Percentiles rank a stretch among this genome's conserved stretches.
Evolutionary conservation across 495 filamentous ascomycete genomes (phyloP).

Genomic region (Durotheca rogersii): DNA sequence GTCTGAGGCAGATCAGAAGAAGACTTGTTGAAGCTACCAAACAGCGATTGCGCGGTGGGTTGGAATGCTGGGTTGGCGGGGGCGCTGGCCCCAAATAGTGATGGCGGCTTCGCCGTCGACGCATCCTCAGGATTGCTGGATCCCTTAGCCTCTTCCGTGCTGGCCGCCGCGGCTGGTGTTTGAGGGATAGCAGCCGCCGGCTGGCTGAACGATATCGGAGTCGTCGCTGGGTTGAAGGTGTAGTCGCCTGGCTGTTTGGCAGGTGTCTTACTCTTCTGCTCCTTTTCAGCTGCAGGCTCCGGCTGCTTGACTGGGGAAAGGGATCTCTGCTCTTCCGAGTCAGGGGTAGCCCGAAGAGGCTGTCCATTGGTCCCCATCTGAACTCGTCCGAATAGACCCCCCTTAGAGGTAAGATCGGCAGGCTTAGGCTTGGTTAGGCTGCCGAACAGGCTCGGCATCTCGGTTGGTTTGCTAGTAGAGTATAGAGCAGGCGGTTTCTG

Average conservation of each 20-base stretch:
- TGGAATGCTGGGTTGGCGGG: slow-evolving; percentile 14
- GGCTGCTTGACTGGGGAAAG: slow-evolving; percentile 4
- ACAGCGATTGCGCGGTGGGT: slow-evolving; percentile 12
- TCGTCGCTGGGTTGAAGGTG: slow-evolving; percentile 35
- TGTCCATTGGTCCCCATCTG: slow-evolving; percentile 38
- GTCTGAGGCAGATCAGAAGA: slow-evolving; percentile 6
- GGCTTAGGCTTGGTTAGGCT: slow-evolving; percentile 51
- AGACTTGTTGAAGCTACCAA: slow-evolving; percentile 10
- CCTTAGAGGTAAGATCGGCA: slow-evolving; percentile 39
- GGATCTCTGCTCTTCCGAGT: slow-evolving; percentile 43
- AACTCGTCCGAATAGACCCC: slow-evolving; percentile 48
- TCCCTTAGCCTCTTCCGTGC: slow-evolving; percentile 3
- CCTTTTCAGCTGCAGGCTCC: slow-evolving; percentile 5
- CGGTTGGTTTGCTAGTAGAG: slow-evolving; percentile 22
- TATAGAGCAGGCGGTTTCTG: slow-evolving; percentile 32
- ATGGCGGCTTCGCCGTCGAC: slow-evolving; percentile 10
- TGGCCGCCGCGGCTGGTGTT: slow-evolving; percentile 5
- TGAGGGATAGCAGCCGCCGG: slow-evolving; percentile 9
- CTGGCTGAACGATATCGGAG: slow-evolving; percentile 31
- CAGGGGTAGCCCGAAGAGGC: slow-evolving; percentile 31
- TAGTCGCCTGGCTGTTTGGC: slow-evolving; percentile 36
- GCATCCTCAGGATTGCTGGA: slow-evolving; percentile 2
- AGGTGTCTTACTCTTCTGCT: slow-evolving; percentile 24
- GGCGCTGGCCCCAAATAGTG: slow-evolving; percentile 21
- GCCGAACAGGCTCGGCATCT: slow-evolving; percentile 55